These are phyloP conservation scores for Trichoderma brevicompactum DNA, from an alignment of 2,329 filamentous ascomycete species.

Conservation along the genomic window DNA sequence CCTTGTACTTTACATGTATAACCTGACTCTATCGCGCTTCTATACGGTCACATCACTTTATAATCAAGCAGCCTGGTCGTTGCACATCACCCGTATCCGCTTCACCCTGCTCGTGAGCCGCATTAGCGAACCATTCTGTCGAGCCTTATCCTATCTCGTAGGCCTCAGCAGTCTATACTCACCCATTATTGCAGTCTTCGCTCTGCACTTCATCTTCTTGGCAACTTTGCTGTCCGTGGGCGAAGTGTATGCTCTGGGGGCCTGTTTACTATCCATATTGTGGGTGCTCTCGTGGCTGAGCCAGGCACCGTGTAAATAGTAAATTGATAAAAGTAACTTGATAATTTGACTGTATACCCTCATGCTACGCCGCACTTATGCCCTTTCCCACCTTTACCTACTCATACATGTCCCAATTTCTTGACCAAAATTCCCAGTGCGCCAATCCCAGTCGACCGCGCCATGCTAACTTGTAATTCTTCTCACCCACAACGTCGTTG, in stretches of 20 bases:
- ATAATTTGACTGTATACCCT: not conserved
- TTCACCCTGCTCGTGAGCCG: not conserved
- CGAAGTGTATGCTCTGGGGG: not conserved
- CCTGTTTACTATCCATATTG: not conserved
- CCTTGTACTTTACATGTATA: not conserved
- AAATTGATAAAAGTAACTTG: not conserved
- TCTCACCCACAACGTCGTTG: conserved; percentile 76
- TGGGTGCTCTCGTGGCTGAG: conserved; percentile 9
- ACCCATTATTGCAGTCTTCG: conserved; percentile 1
- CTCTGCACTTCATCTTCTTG: not conserved
- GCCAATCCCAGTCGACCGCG: not conserved
- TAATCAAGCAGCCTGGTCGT: not conserved
- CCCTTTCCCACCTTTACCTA: not conserved
- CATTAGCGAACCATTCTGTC: not conserved
- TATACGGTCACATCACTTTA: not conserved
- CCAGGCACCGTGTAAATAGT: not conserved
- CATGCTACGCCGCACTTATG: conserved; percentile 5
- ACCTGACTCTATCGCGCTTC: not conserved
- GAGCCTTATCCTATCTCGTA: not conserved
- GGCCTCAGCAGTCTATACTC: not conserved
- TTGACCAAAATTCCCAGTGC: not conserved
- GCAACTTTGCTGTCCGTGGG: conserved; percentile 6
- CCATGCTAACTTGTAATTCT: conserved; percentile 66
- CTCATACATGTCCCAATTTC: conserved; percentile 9
- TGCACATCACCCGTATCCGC: not conserved